Evolutionary conservation across 352 stramenopile species (phyloP).

Genomic region (Phytophthora ramorum): DNA sequence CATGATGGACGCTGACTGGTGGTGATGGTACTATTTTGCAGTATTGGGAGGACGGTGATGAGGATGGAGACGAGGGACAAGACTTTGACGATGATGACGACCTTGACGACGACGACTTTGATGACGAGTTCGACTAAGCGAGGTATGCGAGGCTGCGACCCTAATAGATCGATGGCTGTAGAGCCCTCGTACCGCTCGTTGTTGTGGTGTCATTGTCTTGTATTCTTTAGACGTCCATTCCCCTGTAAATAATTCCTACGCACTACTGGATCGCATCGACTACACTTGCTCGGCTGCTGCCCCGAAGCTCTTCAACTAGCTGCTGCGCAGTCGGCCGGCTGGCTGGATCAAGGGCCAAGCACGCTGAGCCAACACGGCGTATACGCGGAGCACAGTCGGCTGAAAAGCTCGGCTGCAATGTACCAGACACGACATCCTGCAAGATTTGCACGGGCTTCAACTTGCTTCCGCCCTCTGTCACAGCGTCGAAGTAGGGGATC

Average conservation of each 20-base stretch:
- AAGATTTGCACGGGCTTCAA: conserved; percentile 51
- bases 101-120: conserved; percentile 49
- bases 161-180: conserved; percentile 26
- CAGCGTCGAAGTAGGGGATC: conserved; percentile 40
- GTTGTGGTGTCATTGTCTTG: conserved; percentile 12
- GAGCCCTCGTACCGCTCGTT: conserved; percentile 15
- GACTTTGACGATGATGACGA: conserved; percentile 36
- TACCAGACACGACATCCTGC: conserved; percentile 51
- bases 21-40: background rate
- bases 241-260: background rate
- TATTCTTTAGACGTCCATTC: conserved; percentile 2
- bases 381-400: conserved; percentile 47
- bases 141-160: conserved; percentile 6
- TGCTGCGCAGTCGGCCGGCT: conserved; percentile 14
- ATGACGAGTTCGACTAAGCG: conserved; percentile 31
- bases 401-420: conserved; percentile 48
- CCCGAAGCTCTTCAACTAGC: conserved; percentile 16
- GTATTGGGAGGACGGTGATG: conserved; percentile 44
- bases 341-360: conserved; percentile 33
- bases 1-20: background rate
- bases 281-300: background rate
- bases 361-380: conserved; percentile 22
- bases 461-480: conserved; percentile 22
- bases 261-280: conserved; percentile 3
- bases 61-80: conserved; percentile 27